These are phyloP conservation scores for Macaranga tanarius DNA, from an alignment of 441 rosid species.

Conservation along the genomic window DNA sequence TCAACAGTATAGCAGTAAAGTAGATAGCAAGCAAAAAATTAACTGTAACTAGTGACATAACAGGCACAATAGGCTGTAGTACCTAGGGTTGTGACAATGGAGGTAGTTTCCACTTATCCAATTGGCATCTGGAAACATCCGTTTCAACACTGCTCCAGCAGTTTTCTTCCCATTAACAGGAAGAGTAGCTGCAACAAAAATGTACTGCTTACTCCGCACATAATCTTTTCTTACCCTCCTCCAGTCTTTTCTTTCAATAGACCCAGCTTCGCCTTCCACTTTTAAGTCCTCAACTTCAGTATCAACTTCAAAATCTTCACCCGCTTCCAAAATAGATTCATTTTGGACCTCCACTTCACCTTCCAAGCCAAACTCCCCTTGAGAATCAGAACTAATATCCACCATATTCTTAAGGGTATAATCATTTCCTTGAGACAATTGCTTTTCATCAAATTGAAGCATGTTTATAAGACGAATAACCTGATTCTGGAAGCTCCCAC, in stretches of 20 bases:
- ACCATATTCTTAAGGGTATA: slow-evolving; percentile 29
- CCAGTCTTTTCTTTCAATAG: slow-evolving; percentile 56
- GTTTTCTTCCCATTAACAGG: slow-evolving; percentile 91
- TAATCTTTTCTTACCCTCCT: slow-evolving; percentile 71
- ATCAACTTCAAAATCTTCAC: slow-evolving; percentile 42
- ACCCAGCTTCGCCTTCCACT: slow-evolving; percentile 33
- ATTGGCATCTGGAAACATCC: slow-evolving; percentile 81
- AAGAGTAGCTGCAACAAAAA: slow-evolving; percentile 94
- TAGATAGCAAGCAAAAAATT: neutral
- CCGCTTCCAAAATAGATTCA: slow-evolving; percentile 39
- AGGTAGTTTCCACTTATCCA: slow-evolving; percentile 94
- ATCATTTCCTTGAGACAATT: slow-evolving; percentile 45
- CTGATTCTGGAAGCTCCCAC: slow-evolving; percentile 87
- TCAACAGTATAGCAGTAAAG: slow-evolving; percentile 3
- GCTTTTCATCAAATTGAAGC: slow-evolving; percentile 80
- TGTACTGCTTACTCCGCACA: slow-evolving; percentile 81
- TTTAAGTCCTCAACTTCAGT: slow-evolving; percentile 28
- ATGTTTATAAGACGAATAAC: slow-evolving; percentile 72
- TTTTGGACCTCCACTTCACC: slow-evolving; percentile 29
- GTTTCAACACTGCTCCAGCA: slow-evolving; percentile 80
- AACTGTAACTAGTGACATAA: neutral
- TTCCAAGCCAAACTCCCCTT: slow-evolving; percentile 26
- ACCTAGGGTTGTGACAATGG: slow-evolving; percentile 95
- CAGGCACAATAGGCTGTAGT: slow-evolving; percentile 11
- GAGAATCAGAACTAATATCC: slow-evolving; percentile 32